Evolutionary conservation across 352 stramenopile genomes (phyloP).

Genomic region (Globisporangium viniferum): DNA sequence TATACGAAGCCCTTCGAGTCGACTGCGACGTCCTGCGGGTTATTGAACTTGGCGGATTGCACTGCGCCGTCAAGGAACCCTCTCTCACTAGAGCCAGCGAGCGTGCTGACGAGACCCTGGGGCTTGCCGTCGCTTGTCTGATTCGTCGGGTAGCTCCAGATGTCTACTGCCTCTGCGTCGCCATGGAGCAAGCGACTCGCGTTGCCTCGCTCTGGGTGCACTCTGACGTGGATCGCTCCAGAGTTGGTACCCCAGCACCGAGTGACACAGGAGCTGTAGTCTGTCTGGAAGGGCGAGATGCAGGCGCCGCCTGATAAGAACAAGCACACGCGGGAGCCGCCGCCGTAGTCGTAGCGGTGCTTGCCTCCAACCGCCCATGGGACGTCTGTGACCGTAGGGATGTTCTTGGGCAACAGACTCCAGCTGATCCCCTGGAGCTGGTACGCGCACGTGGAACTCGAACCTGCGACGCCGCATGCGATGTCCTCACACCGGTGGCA

Average conservation of each 20-base stretch:
- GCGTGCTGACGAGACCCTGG: constrained; percentile 88
- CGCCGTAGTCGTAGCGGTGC: constrained; percentile 93
- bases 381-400: constrained; percentile 91
- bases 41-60: constrained; percentile 78
- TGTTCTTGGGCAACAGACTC: constrained; percentile 74
- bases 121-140: constrained; percentile 54
- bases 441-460: constrained; percentile 64
- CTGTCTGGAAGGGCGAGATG: constrained; percentile 60
- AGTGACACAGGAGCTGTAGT: constrained; percentile 88
- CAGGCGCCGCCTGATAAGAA: constrained; percentile 87
- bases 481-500: constrained; percentile 93
- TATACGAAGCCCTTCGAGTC: constrained; percentile 92
- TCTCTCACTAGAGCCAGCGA: constrained; percentile 77
- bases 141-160: constrained; percentile 52
- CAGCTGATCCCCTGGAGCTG: constrained; percentile 92
- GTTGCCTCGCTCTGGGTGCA: constrained; percentile 37
- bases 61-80: constrained; percentile 80
- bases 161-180: constrained; percentile 53
- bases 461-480: constrained; percentile 41
- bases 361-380: constrained; percentile 88
- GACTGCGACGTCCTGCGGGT: constrained; percentile 89
- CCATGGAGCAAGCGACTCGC: constrained; percentile 17
- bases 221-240: constrained; percentile 26
- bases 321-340: constrained; percentile 82
- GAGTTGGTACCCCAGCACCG: constrained; percentile 89